Evolutionary conservation across 2,329 filamentous ascomycete species (phyloP).

Genomic region (Nigrograna mackinnonii): DNA sequence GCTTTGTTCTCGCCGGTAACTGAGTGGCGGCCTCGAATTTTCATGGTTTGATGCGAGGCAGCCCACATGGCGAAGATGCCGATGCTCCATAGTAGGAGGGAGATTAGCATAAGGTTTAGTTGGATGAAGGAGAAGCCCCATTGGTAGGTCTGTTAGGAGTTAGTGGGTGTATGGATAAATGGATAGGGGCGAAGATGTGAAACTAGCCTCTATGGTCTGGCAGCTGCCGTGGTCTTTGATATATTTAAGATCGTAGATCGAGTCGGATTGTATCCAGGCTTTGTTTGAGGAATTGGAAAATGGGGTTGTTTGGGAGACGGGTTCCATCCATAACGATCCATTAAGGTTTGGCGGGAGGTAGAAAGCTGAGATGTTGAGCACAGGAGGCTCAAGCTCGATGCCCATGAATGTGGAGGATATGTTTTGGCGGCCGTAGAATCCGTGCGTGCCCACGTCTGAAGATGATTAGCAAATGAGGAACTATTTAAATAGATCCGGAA

Average conservation of each 20-base stretch:
- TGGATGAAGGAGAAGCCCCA: conserved; percentile 30
- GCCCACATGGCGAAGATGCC: conserved; percentile 21
- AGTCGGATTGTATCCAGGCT: background rate
- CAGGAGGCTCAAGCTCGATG: background rate
- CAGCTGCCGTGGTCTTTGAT: background rate
- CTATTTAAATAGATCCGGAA: no score
- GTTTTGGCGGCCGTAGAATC: no score
- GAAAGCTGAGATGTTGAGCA: no score
- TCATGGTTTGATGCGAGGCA: conserved; percentile 10
- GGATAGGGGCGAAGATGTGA: background rate
- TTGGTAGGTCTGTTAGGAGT: conserved; percentile 6
- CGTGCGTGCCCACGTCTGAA: no score
- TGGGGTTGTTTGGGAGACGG: background rate
- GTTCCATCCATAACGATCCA: background rate
- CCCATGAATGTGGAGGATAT: background rate
- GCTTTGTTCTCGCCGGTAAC: conserved; percentile 22
- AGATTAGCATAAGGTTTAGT: conserved; percentile 14
- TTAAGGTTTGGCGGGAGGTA: background rate
- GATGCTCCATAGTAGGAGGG: conserved; percentile 17
- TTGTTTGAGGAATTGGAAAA: background rate
- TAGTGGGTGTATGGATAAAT: background rate
- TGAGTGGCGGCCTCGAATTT: conserved; percentile 2
- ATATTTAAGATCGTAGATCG: background rate
- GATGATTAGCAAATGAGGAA: no score
- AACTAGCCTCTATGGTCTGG: background rate